Conservation (phyloP, 163 green algal genomes). For the Picocystis sp. region DNA sequence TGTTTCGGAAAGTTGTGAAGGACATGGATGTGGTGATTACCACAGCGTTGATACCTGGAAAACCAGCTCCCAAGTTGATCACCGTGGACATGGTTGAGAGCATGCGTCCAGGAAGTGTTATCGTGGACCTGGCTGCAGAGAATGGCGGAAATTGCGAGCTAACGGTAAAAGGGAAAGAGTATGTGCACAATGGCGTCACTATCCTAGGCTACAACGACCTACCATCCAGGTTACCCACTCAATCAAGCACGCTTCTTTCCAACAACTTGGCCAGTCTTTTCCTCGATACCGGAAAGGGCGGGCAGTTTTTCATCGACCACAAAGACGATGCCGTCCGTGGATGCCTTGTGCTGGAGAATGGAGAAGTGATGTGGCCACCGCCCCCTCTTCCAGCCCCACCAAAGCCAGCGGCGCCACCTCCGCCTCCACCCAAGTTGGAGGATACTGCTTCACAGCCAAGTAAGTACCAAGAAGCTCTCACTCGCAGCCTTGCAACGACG, state of each 20-base stretch:
- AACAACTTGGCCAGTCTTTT: slow-evolving; percentile 89
- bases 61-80: slow-evolving; percentile 58
- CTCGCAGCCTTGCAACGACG: not conserved
- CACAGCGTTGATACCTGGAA: slow-evolving; percentile 72
- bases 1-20: slow-evolving; percentile 54
- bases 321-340: slow-evolving; percentile 50
- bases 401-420: not conserved
- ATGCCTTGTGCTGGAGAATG: slow-evolving; percentile 56
- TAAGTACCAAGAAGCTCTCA: slow-evolving; percentile 7
- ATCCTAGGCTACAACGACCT: slow-evolving; percentile 81
- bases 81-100: slow-evolving; percentile 53
- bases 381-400: slow-evolving; percentile 18
- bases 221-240: slow-evolving; percentile 55
- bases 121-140: slow-evolving; percentile 77
- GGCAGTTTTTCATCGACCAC: slow-evolving; percentile 63
- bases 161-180: slow-evolving; percentile 23
- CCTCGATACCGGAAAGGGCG: slow-evolving; percentile 38
- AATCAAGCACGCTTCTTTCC: slow-evolving; percentile 64
- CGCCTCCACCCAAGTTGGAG: slow-evolving; percentile 11
- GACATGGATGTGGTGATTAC: slow-evolving; percentile 86
- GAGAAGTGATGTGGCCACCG: slow-evolving; percentile 56
- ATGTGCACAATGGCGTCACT: slow-evolving; percentile 36
- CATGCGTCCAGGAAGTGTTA: slow-evolving; percentile 65
- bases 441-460: slow-evolving; percentile 6
- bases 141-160: slow-evolving; percentile 70